phyloP scores from a whole-genome alignment of 2,329 filamentous ascomycete species.

The Paraphoma chrysanthemicola region DNA sequence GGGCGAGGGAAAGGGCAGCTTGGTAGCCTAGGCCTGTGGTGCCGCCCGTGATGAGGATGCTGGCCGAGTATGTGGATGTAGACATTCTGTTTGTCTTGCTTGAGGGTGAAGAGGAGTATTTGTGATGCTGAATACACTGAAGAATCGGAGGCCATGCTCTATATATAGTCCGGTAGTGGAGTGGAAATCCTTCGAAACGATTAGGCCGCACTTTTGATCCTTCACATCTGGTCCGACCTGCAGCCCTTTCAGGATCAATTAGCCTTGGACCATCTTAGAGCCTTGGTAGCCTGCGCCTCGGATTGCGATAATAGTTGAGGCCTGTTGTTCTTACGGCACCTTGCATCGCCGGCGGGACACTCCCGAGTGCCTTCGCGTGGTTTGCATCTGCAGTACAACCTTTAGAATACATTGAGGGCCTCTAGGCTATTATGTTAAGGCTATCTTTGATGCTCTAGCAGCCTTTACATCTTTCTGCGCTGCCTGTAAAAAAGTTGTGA shows the following conservation, averaged over 20 bases:
- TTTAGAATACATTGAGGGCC: too few species aligned
- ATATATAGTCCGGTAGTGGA: background rate
- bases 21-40: constrained; percentile 32
- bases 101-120: background rate
- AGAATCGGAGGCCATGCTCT: background rate
- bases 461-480: too few species aligned
- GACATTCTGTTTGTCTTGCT: background rate
- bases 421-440: too few species aligned
- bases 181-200: too few species aligned
- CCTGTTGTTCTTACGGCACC: too few species aligned
- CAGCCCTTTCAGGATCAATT: background rate
- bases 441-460: too few species aligned
- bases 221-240: background rate
- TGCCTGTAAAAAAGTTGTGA: too few species aligned
- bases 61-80: constrained; percentile 44
- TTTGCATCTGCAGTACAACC: too few species aligned
- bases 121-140: background rate
- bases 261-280: background rate
- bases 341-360: too few species aligned
- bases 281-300: background rate
- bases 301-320: too few species aligned
- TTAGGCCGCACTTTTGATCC: background rate
- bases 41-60: constrained; percentile 34
- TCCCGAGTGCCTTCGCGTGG: too few species aligned
- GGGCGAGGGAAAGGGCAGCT: constrained; percentile 22